Conservation (phyloP, 805 yeast genomes). For the Lipomyces sp. region DNA sequence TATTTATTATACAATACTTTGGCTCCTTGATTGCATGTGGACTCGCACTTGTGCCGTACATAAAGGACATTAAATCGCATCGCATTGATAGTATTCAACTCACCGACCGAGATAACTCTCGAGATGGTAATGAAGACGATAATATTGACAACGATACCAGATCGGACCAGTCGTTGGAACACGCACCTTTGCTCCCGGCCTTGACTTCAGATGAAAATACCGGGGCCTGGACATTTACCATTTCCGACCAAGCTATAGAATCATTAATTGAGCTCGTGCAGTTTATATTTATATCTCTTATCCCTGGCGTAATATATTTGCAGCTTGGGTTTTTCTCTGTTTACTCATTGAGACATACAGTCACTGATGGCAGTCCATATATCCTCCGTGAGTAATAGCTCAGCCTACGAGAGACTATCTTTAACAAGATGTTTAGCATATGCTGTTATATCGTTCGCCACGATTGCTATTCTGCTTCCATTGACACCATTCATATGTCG, state of each 20-base stretch:
- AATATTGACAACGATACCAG: neutral
- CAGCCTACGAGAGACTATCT: neutral
- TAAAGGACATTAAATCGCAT: neutral
- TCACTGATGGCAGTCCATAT: constrained; percentile 27
- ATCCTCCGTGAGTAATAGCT: constrained; percentile 21
- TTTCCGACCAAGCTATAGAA: neutral
- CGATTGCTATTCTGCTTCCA: constrained; percentile 8
- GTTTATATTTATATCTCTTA: constrained; percentile 10
- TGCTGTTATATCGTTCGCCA: constrained; percentile 10
- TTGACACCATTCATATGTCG: constrained; percentile 24
- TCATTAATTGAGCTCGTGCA: constrained; percentile 17
- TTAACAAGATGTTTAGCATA: constrained; percentile 11
- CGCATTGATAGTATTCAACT: neutral
- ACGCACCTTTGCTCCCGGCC: neutral
- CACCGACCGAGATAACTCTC: neutral
- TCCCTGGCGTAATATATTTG: constrained; percentile 18
- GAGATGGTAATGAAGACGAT: neutral
- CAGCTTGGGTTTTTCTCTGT: constrained; percentile 19
- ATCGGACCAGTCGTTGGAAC: neutral
- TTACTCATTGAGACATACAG: constrained; percentile 22
- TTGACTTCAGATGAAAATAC: neutral
- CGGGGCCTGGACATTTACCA: neutral
- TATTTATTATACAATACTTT: constrained; percentile 20
- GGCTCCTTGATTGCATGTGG: constrained; percentile 17
- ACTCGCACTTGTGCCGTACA: constrained; percentile 13